Base-by-base conservation (phyloP, 2,329 filamentous ascomycete genomes). In the Endothia cerciana region DNA sequence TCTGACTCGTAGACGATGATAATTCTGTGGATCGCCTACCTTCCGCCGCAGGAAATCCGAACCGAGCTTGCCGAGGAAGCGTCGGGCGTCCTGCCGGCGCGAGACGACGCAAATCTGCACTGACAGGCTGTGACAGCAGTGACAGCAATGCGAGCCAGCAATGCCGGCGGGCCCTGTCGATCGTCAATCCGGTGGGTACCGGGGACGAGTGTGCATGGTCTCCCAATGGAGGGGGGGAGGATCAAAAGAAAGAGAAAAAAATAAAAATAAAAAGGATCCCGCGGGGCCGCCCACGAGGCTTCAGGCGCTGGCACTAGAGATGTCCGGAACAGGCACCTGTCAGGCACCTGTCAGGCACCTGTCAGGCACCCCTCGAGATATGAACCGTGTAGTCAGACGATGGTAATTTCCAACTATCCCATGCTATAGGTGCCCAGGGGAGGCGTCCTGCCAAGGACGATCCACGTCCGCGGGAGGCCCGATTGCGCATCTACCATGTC, bases 91-190 rank as follows among this genome's bases (percentile, higher is more conserved):
- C 10, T 36, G 19, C 51, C 17, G 28, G 28, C n/a, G 30, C 51
- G 17, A 55, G 47, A 28, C 36, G 51, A 55, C 51, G 51, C 51
- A 36, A 36, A 55, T 55, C 30, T 55, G 51, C 51, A n/a, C 28
- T 36, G 51, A 55, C 51, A 55, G 19, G 28, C 19, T 30, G 28
- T 36, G 28, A 2, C 15, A 28, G 49, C 22, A 53, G 25, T 5
- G n/a, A n/a, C n/a, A n/a, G n/a, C n/a, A n/a, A n/a, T n/a, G n/a
- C n/a, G n/a, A n/a, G n/a, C n/a, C n/a, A n/a, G n/a, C n/a, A n/a
- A n/a, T n/a, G 51, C 51, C 51, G 11, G 51, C 30, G 51, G 51
- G 28, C 25, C 47, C 47, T 51, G 51, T 55, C 28, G 51, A 55
- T 10, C 49, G 49, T 33, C 28, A 25, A 53, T 22, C n/a, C 51